phyloP scores from a whole-genome alignment of 352 stramenopile genomes.

The Globisporangium carolinianum region DNA sequence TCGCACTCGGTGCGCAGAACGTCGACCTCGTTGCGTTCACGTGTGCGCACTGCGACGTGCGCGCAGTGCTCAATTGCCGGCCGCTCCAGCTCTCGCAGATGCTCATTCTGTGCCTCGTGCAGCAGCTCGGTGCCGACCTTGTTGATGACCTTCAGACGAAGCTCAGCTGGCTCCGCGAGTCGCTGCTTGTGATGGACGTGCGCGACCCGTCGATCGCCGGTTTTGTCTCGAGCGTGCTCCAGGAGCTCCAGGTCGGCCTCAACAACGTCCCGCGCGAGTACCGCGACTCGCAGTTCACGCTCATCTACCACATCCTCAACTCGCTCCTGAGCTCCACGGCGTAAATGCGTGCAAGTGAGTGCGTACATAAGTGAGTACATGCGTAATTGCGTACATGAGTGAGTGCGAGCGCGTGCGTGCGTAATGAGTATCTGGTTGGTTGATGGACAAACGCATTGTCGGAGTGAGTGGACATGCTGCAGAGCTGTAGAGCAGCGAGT shows the following conservation, averaged over 20 bases:
- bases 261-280: constrained; percentile 47
- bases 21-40: constrained; percentile 65
- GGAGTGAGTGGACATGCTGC: too few relatives aligned
- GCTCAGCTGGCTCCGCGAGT: constrained; percentile 72
- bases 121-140: constrained; percentile 72
- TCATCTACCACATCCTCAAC: constrained; percentile 82
- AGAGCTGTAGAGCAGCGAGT: too few relatives aligned
- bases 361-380: background rate
- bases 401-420: too few relatives aligned
- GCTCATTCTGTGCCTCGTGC: constrained; percentile 78
- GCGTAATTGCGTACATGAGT: too few relatives aligned
- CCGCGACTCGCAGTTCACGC: constrained; percentile 77
- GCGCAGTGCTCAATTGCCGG: constrained; percentile 48
- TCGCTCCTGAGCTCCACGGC: constrained; percentile 65
- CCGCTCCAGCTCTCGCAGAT: constrained; percentile 79
- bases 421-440: too few relatives aligned
- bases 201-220: constrained; percentile 62
- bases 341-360: background rate
- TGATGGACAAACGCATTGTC: too few relatives aligned
- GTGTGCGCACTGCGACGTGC: constrained; percentile 62
- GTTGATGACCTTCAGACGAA: constrained; percentile 60
- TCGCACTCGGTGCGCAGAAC: constrained; percentile 68
- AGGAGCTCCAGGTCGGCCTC: constrained; percentile 61
- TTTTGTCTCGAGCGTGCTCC: constrained; percentile 72
- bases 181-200: constrained; percentile 76